Conservation (phyloP, 345 rosid species). For the Rubroshorea leprosula region DNA sequence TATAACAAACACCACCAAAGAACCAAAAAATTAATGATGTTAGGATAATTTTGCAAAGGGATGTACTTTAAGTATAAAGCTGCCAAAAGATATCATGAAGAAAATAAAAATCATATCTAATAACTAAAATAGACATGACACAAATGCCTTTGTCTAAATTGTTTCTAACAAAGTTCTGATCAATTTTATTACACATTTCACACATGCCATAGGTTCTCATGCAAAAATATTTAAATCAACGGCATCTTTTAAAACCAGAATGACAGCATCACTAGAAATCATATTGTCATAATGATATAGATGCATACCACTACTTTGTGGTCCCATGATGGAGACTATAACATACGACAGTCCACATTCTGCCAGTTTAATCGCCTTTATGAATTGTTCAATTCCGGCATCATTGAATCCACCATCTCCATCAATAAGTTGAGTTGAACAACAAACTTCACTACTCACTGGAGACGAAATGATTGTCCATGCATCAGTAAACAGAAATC, state of each 20-base stretch:
- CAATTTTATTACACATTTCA: too few relatives aligned
- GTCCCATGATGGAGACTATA: slow-evolving; percentile 97
- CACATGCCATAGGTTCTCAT: too few relatives aligned
- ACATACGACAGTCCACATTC: slow-evolving; percentile 96
- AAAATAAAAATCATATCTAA: too few relatives aligned
- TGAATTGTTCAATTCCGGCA: slow-evolving; percentile 62
- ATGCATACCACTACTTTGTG: slow-evolving; percentile 94
- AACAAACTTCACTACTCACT: slow-evolving; percentile 39
- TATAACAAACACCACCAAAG: background rate
- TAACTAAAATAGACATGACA: too few relatives aligned
- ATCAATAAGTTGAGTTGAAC: slow-evolving; percentile 90
- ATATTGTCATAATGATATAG: background rate
- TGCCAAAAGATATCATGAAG: too few relatives aligned
- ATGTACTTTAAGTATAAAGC: too few relatives aligned
- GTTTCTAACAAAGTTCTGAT: too few relatives aligned
- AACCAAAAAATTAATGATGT: too few relatives aligned
- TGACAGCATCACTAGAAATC: background rate
- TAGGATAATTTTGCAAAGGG: too few relatives aligned
- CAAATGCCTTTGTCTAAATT: too few relatives aligned
- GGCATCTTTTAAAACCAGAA: background rate
- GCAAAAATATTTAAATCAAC: too few relatives aligned
- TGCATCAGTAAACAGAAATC: slow-evolving; percentile 1
- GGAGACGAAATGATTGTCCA: slow-evolving; percentile 11
- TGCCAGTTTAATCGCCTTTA: slow-evolving; percentile 62
- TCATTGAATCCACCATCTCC: slow-evolving; percentile 84